Percentiles rank a stretch among this genome's conserved stretches.
phyloP scores from a whole-genome alignment of 768 basidiomycete genomes.

The Lactarius deliciosus region DNA sequence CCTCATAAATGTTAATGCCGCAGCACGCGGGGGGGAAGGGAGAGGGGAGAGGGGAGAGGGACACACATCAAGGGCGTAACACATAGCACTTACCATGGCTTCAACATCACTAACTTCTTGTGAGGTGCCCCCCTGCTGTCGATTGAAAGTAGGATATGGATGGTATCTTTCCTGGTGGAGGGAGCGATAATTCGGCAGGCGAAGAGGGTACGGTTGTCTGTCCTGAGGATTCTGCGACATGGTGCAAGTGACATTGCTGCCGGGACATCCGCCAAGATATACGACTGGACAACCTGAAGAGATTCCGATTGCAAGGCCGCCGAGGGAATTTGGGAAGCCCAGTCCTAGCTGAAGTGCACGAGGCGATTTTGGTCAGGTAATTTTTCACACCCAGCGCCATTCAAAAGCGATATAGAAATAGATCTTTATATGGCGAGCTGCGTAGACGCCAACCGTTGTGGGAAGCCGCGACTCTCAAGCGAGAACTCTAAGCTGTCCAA shows the following conservation, averaged over 20 bases:
- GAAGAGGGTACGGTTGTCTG: slow-evolving; percentile 24
- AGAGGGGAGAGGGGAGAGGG: not conserved
- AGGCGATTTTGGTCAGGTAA: slow-evolving; percentile 22
- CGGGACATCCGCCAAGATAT: not conserved
- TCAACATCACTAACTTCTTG: slow-evolving; percentile 13
- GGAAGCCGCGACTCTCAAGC: slow-evolving; percentile 14
- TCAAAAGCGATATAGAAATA: slow-evolving; percentile 21
- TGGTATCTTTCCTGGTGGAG: slow-evolving; percentile 28
- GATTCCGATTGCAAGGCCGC: slow-evolving; percentile 17
- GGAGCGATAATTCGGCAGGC: slow-evolving; percentile 29
- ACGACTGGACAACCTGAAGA: slow-evolving; percentile 7
- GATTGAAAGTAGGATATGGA: slow-evolving; percentile 27
- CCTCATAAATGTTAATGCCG: not conserved
- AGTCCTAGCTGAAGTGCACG: slow-evolving; percentile 17
- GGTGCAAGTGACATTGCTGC: slow-evolving; percentile 4
- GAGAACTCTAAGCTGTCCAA: slow-evolving; percentile 3
- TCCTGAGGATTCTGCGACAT: slow-evolving; percentile 26
- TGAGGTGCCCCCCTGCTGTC: slow-evolving; percentile 14
- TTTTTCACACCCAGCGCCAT: slow-evolving; percentile 27
- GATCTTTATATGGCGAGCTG: slow-evolving; percentile 18
- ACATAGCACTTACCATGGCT: slow-evolving; percentile 1
- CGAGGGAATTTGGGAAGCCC: slow-evolving; percentile 20
- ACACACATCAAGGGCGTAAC: not conserved
- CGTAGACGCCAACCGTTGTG: slow-evolving; percentile 22
- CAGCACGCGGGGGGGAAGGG: not conserved